Percentiles rank a stretch among this genome's conserved stretches.
Evolutionary conservation across 768 basidiomycete species (phyloP).

Genomic region (Pilatotrama ljubarskyi): DNA sequence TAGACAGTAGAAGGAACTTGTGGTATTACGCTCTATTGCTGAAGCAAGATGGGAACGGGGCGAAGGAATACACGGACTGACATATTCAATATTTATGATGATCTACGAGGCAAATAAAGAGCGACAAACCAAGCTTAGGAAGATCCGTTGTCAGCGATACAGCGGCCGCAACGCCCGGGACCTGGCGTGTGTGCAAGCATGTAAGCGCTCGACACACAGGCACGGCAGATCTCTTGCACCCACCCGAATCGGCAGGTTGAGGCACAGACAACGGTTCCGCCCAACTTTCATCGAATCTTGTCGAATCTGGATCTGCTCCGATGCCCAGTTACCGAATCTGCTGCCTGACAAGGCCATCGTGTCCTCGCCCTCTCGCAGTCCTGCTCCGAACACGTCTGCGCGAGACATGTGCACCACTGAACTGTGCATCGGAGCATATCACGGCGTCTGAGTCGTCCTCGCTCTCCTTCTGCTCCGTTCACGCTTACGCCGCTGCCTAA

Average conservation of each 20-base stretch:
- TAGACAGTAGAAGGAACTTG: too few relatives aligned
- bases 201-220: slow-evolving; percentile 1
- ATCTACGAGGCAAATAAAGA: not conserved
- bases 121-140: not conserved
- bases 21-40: too few relatives aligned
- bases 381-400: too few relatives aligned
- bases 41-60: too few relatives aligned
- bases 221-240: not conserved
- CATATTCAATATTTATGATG: not conserved
- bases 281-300: slow-evolving; percentile 3
- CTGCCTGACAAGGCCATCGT: not conserved
- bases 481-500: not conserved
- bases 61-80: not conserved
- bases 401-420: not conserved
- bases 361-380: not conserved
- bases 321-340: not conserved
- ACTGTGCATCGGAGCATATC: not conserved
- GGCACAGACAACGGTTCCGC: not conserved
- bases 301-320: not conserved
- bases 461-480: not conserved
- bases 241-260: not conserved
- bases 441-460: not conserved
- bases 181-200: not conserved
- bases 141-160: not conserved
- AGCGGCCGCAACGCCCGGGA: too few relatives aligned